phyloP scores from a whole-genome alignment of 1,139 yeast species.

The Hemisphaericaspora subhashii region DNA sequence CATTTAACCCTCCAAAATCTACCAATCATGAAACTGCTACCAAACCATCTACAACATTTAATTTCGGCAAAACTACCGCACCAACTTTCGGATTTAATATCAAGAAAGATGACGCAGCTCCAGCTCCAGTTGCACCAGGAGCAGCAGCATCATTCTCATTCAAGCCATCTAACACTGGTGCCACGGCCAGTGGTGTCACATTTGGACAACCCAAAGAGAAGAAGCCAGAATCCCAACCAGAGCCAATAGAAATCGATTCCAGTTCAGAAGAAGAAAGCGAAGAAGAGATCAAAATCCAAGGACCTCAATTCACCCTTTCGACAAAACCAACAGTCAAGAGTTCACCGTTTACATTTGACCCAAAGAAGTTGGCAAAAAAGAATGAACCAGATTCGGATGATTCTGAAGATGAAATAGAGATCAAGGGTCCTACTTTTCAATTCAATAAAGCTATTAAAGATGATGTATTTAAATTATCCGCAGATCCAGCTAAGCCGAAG shows the following conservation, averaged over 20 bases:
- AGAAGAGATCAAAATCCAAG: conserved; percentile 52
- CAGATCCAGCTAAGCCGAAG: conserved; percentile 16
- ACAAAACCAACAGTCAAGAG: conserved; percentile 55
- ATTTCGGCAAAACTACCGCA: not conserved
- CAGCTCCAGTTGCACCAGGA: conserved; percentile 7
- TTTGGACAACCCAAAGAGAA: conserved; percentile 10
- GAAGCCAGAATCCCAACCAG: conserved; percentile 2
- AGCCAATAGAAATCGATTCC: conserved; percentile 8
- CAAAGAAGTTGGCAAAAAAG: conserved; percentile 40
- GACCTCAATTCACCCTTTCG: conserved; percentile 61
- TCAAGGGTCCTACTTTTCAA: conserved; percentile 66
- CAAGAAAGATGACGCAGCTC: conserved; percentile 3
- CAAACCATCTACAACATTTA: not conserved
- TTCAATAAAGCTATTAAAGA: conserved; percentile 49
- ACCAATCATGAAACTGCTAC: not conserved
- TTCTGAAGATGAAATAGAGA: conserved; percentile 55
- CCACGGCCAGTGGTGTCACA: conserved; percentile 1
- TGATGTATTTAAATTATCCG: conserved; percentile 46
- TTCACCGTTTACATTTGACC: conserved; percentile 58
- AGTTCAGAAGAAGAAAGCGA: conserved; percentile 35
- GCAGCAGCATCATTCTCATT: conserved; percentile 1
- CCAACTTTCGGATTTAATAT: not conserved
- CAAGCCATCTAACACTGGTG: not conserved
- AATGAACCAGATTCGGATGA: conserved; percentile 41
- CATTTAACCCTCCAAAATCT: not conserved